Evolutionary conservation across 1,284 basidiomycete genomes (phyloP).

Genomic region (Baeospora myosura): DNA sequence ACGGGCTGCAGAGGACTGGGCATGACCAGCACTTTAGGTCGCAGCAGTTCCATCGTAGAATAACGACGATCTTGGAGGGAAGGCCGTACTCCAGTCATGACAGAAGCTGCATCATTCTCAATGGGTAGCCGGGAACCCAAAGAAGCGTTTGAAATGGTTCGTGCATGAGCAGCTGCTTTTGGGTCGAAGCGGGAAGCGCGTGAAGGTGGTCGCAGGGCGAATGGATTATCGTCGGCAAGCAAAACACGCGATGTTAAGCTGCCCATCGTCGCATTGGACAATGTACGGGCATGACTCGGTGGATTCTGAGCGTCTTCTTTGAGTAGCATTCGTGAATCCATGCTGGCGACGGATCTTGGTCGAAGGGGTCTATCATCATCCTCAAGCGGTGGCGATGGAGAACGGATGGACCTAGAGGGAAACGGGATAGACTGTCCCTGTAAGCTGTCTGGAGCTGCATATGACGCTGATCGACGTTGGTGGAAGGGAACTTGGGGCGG

Average conservation of each 20-base stretch:
- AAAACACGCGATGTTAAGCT: slow-evolving; percentile 22
- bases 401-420: slow-evolving; percentile 48
- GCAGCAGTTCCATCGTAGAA: slow-evolving; percentile 67
- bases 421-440: slow-evolving; percentile 54
- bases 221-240: slow-evolving; percentile 47
- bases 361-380: slow-evolving; percentile 32
- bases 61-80: slow-evolving; percentile 45
- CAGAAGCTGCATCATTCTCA: slow-evolving; percentile 46
- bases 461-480: slow-evolving; percentile 35
- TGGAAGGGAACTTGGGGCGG: slow-evolving; percentile 34
- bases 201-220: slow-evolving; percentile 53
- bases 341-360: slow-evolving; percentile 32
- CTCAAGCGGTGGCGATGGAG: slow-evolving; percentile 39
- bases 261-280: slow-evolving; percentile 33
- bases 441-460: slow-evolving; percentile 40
- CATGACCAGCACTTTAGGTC: slow-evolving; percentile 80
- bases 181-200: slow-evolving; percentile 69
- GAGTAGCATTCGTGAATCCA: slow-evolving; percentile 9
- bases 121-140: slow-evolving; percentile 55
- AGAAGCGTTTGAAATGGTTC: slow-evolving; percentile 61
- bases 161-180: slow-evolving; percentile 47
- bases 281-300: slow-evolving; percentile 21
- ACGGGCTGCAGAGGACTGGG: slow-evolving; percentile 68
- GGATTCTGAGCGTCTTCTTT: slow-evolving; percentile 9
- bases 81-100: slow-evolving; percentile 25